Conservation (phyloP, 2,329 filamentous ascomycete genomes). For the Metarhizium rileyi region DNA sequence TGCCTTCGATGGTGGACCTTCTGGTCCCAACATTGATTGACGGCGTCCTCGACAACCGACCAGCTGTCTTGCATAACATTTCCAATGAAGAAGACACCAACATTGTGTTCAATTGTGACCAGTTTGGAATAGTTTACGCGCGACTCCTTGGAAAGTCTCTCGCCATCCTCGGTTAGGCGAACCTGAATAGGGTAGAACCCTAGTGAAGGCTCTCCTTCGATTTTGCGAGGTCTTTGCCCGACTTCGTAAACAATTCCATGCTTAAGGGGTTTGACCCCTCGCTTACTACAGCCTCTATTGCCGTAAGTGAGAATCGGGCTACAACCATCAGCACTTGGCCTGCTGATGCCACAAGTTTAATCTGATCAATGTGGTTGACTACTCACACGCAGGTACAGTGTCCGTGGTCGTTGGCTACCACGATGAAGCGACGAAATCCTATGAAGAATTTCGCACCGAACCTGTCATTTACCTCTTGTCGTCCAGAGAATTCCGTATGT, state of each 20-base stretch:
- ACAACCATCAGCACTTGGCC: conserved; percentile 1
- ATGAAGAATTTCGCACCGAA: conserved; percentile 33
- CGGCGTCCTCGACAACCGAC: conserved; percentile 31
- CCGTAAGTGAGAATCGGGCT: conserved; percentile 49
- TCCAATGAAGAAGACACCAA: conserved; percentile 49
- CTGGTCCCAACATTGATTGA: conserved; percentile 39
- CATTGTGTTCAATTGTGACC: conserved; percentile 47
- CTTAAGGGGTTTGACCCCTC: conserved; percentile 39
- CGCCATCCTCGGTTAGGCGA: conserved; percentile 30
- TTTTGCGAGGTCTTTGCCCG: conserved; percentile 19
- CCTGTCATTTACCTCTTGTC: conserved; percentile 23
- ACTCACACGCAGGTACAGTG: conserved; percentile 47
- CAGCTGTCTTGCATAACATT: conserved; percentile 29
- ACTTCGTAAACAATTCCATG: conserved; percentile 43
- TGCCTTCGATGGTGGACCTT: conserved; percentile 29
- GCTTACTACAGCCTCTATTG: conserved; percentile 41
- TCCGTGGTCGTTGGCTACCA: conserved; percentile 40
- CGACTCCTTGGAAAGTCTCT: conserved; percentile 39
- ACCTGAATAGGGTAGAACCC: conserved; percentile 39
- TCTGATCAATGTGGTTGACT: neutral
- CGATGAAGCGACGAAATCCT: conserved; percentile 44
- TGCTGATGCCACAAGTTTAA: neutral
- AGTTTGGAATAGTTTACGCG: conserved; percentile 50
- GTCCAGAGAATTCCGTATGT: conserved; percentile 22
- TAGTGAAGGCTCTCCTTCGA: conserved; percentile 34